Percentiles rank a stretch among this genome's conserved stretches.
These are phyloP conservation scores for Sphagnum fallax DNA, from an alignment of 228 moss, liverwort and hornwort genomes.

Conservation along the genomic window DNA sequence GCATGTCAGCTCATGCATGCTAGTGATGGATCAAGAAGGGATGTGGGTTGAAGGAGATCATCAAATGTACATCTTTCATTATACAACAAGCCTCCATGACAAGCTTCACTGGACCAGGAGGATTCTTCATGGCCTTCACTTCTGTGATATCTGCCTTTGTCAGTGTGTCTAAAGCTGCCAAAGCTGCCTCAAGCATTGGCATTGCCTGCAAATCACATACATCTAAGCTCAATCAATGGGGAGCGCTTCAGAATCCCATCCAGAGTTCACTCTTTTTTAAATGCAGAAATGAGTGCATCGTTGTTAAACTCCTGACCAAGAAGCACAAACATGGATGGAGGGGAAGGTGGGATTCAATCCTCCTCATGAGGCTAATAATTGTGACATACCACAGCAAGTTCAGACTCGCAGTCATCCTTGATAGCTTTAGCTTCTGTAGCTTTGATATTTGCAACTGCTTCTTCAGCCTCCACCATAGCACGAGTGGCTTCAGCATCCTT, in stretches of 20 bases:
- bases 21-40: too few species aligned
- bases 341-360: too few species aligned
- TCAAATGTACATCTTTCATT: slow-evolving; percentile 38
- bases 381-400: slow-evolving; percentile 47
- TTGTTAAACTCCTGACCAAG: too few species aligned
- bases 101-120: slow-evolving; percentile 56
- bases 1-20: too few species aligned
- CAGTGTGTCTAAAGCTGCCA: slow-evolving; percentile 56
- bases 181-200: slow-evolving; percentile 59
- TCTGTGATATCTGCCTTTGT: slow-evolving; percentile 63
- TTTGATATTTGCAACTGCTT: slow-evolving; percentile 52
- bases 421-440: slow-evolving; percentile 54
- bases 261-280: too few species aligned
- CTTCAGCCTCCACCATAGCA: slow-evolving; percentile 43
- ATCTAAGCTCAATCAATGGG: too few species aligned
- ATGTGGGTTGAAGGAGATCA: too few species aligned
- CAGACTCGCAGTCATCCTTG: slow-evolving; percentile 57
- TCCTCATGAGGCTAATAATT: too few species aligned
- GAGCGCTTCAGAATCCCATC: too few species aligned
- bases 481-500: slow-evolving; percentile 44
- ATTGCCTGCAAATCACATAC: slow-evolving; percentile 30
- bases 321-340: too few species aligned
- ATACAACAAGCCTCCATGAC: slow-evolving; percentile 73
- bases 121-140: slow-evolving; percentile 71
- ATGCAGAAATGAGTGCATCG: too few species aligned